Evolutionary conservation across 805 yeast species (phyloP).

Genomic region (Schwanniomyces occidentalis): DNA sequence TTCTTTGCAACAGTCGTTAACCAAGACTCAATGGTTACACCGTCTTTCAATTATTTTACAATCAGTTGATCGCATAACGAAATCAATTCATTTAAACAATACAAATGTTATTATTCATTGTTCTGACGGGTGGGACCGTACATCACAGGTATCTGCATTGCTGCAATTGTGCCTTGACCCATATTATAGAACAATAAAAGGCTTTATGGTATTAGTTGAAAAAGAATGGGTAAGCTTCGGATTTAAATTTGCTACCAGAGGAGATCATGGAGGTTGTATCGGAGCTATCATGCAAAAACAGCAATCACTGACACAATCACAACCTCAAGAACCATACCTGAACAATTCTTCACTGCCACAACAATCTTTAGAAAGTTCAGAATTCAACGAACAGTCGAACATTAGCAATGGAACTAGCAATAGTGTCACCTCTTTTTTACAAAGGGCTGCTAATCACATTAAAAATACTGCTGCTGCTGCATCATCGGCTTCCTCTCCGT

Average conservation of each 20-base stretch:
- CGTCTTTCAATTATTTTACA: conserved; percentile 67
- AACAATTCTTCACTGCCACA: conserved; percentile 1
- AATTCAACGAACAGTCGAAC: conserved; percentile 6
- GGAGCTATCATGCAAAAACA: conserved; percentile 35
- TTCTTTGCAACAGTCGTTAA: conserved; percentile 49
- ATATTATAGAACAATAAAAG: conserved; percentile 80
- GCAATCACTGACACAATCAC: too few species aligned
- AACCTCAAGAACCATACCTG: conserved; percentile 2
- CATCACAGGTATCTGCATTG: conserved; percentile 83
- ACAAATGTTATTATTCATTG: conserved; percentile 89
- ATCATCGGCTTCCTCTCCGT: conserved; percentile 11
- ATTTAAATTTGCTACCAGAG: conserved; percentile 81
- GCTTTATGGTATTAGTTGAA: conserved; percentile 82
- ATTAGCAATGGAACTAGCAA: conserved; percentile 20
- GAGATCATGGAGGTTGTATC: conserved; percentile 65
- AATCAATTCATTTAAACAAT: conserved; percentile 78
- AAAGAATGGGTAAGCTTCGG: conserved; percentile 97
- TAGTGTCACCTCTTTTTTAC: conserved; percentile 37
- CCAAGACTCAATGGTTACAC: conserved; percentile 77
- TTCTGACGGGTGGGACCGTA: conserved; percentile 98
- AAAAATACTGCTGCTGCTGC: conserved; percentile 37
- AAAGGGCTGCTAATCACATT: conserved; percentile 42
- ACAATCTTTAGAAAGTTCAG: conserved; percentile 9
- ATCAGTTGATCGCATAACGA: conserved; percentile 74
- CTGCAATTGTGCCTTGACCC: conserved; percentile 90